Conservation (phyloP, 2,329 filamentous ascomycete genomes). For the Raffaelea ambrosiae region DNA sequence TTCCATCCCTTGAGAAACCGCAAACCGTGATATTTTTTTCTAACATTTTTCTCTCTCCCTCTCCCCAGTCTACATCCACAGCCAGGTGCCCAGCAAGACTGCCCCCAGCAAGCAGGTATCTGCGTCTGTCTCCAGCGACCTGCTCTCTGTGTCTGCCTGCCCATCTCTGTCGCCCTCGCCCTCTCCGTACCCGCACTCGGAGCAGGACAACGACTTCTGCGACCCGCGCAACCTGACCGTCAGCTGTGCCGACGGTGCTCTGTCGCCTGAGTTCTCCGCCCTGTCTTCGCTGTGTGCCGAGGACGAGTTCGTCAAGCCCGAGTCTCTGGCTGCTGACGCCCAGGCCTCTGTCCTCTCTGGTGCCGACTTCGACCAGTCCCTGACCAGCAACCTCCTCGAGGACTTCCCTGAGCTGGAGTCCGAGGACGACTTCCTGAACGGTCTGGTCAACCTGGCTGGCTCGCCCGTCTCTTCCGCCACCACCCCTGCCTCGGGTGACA, state of each 20-base stretch:
- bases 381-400: conserved; percentile 63
- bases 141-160: conserved; percentile 57
- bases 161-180: conserved; percentile 84
- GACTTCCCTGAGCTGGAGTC: conserved; percentile 85
- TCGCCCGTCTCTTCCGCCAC: conserved; percentile 31
- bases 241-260: conserved; percentile 39
- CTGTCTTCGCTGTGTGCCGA: conserved; percentile 53
- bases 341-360: conserved; percentile 18
- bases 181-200: conserved; percentile 65
- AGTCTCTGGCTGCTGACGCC: conserved; percentile 24
- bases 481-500: conserved; percentile 3
- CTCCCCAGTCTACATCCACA: conserved; percentile 37
- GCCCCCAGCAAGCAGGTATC: conserved; percentile 31
- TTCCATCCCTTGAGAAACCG: conserved; percentile 2
- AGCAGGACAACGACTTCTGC: conserved; percentile 75
- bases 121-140: conserved; percentile 50
- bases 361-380: conserved; percentile 41
- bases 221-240: conserved; percentile 87
- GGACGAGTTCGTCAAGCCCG: conserved; percentile 32
- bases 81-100: conserved; percentile 35
- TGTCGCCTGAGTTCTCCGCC: conserved; percentile 55
- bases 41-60: conserved; percentile 1
- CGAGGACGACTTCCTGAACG: conserved; percentile 76
- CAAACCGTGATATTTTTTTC: too few species aligned
- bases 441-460: conserved; percentile 58